Evolutionary conservation across 2,329 filamentous ascomycete species (phyloP), one percentile per base, ranked within the genome.

Genomic region (Colletotrichum eleusines): DNA sequence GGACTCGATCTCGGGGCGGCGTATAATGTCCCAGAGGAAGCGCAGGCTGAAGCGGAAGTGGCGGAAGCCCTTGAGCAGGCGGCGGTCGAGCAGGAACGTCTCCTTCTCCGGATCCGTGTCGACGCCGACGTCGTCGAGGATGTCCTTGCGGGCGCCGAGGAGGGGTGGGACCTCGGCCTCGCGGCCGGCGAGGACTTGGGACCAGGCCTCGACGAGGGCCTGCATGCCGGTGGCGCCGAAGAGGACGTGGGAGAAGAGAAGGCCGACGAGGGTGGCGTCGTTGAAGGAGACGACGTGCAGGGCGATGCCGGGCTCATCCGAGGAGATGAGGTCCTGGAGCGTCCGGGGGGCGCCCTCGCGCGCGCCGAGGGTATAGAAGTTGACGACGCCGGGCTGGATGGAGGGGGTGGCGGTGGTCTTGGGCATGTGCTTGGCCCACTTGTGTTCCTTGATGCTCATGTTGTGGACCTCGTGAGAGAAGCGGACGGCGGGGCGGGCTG

Each of bases 211-310:
- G 3, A 88, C 72, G 9, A 89, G 76, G 1, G 77, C 80, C 3
- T 76, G 74, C 35, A 79, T 78, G 5, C 84, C 85, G 73, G 85
- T 79, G 3, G 79, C 83, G 71, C 88, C 86, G 68, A 83, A 81
- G 7, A 87, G 75, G 0, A 81, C 82, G 74, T 89, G 87, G 2
- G 83, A 81, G 77, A 81, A 86, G 1, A 78, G 77, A 0, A 88
- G 72, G 0, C 80, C 79, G 1, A 89, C 77, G 0, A 88, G 74
- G 0, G 87, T 89, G 0, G 84, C 83, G 66, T 89, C 83, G 3
- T 73, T 75, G 74, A 89, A 88, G 0, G 81, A 81, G 4, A 82
- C 81, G 51, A 88, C 77, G 71, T 86, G 84, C 5, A 88, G 76
- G 5, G 80, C 80, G 5, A 88, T 74, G 73, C 84, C 83, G 0